Conservation (phyloP, 2,329 filamentous ascomycete species). For the Diaporthe sp. region DNA sequence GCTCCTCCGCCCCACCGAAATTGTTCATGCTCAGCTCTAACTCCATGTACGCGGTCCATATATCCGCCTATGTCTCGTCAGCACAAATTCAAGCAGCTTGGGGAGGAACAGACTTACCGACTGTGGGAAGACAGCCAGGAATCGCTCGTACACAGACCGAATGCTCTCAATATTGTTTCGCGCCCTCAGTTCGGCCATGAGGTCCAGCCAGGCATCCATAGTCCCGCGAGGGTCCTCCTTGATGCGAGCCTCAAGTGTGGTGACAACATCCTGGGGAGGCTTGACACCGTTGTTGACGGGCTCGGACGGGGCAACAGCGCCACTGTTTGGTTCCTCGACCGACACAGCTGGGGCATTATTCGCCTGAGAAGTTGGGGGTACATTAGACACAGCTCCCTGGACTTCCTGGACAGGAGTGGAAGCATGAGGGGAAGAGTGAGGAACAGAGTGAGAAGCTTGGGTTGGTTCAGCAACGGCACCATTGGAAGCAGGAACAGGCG, state of each 20-base stretch:
- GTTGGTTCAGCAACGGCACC: slow-evolving; percentile 39
- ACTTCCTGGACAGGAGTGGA: slow-evolving; percentile 47
- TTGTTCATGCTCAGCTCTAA: slow-evolving; percentile 93
- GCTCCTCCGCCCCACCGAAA: slow-evolving; percentile 81
- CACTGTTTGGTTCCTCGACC: slow-evolving; percentile 54
- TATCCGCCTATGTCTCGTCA: slow-evolving; percentile 78
- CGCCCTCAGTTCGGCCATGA: slow-evolving; percentile 87
- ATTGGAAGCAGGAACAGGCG: slow-evolving; percentile 46
- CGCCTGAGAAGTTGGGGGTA: slow-evolving; percentile 49
- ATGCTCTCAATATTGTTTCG: slow-evolving; percentile 87
- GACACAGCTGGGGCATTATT: slow-evolving; percentile 40
- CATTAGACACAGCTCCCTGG: slow-evolving; percentile 48
- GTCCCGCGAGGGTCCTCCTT: slow-evolving; percentile 94
- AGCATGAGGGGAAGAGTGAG: slow-evolving; percentile 41
- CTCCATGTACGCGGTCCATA: slow-evolving; percentile 90
- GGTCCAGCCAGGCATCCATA: slow-evolving; percentile 88
- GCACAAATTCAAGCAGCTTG: slow-evolving; percentile 20
- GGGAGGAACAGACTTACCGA: slow-evolving; percentile 75
- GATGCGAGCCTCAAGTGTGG: slow-evolving; percentile 84
- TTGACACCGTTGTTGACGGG: slow-evolving; percentile 79
- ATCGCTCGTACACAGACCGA: slow-evolving; percentile 85
- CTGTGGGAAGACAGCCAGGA: slow-evolving; percentile 89
- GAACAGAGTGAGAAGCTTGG: slow-evolving; percentile 40
- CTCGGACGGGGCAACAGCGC: slow-evolving; percentile 48
- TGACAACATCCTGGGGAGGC: slow-evolving; percentile 39